Percentiles rank a stretch among this genome's conserved stretches.
Conservation (phyloP, 768 basidiomycete species). For the Gloeopeniophorella convolvens region DNA sequence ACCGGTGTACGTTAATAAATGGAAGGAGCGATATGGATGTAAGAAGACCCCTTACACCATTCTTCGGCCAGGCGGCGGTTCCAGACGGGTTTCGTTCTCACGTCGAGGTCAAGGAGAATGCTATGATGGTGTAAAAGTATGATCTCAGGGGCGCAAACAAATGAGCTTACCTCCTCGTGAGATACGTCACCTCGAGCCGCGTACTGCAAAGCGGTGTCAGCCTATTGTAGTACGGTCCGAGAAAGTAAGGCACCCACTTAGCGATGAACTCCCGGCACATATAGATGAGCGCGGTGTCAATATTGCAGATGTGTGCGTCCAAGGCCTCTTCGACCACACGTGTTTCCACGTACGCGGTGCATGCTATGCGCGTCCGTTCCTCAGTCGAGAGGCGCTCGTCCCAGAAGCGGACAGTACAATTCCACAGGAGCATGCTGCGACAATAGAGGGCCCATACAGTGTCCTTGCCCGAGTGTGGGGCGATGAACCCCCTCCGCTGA, state of each 20-base stretch:
- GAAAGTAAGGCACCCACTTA: conserved; percentile 10
- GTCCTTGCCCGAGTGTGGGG: conserved; percentile 57
- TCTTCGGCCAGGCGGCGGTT: conserved; percentile 68
- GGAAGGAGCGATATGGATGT: not conserved
- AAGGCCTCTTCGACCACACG: conserved; percentile 61
- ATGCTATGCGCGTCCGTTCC: conserved; percentile 51
- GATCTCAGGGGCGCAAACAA: not conserved
- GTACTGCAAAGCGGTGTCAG: conserved; percentile 2
- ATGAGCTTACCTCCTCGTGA: conserved; percentile 16
- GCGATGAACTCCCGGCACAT: conserved; percentile 20
- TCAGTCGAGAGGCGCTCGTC: conserved; percentile 38
- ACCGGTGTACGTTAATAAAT: conserved; percentile 8
- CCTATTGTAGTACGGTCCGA: not conserved
- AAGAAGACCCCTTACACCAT: conserved; percentile 54
- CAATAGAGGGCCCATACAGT: conserved; percentile 80
- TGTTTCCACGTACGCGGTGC: conserved; percentile 61
- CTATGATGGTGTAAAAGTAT: conserved; percentile 20
- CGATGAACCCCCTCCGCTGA: conserved; percentile 38
- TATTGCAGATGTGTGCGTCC: conserved; percentile 61
- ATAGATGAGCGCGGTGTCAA: conserved; percentile 49
- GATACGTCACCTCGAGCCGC: conserved; percentile 20
- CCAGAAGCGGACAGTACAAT: conserved; percentile 52
- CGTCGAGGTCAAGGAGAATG: conserved; percentile 48
- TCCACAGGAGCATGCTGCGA: conserved; percentile 78
- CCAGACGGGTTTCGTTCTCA: conserved; percentile 45